Conservation (phyloP, 2,329 filamentous ascomycete genomes). For the Ceratocystis cubensis region DNA sequence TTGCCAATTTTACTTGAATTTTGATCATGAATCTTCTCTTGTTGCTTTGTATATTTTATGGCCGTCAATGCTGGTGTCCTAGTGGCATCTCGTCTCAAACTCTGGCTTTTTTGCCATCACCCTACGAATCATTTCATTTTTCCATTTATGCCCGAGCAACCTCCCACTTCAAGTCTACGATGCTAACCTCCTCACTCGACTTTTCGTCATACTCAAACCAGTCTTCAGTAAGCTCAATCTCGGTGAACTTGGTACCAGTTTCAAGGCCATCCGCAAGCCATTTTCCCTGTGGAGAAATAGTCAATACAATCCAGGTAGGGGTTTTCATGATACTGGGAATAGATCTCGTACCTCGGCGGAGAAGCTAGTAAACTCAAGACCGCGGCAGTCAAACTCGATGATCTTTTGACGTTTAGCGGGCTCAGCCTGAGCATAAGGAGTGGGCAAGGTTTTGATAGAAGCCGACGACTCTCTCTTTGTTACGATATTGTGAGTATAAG, state of each 20-base stretch:
- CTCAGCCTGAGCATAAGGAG: constrained; percentile 56
- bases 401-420: constrained; percentile 67
- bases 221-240: constrained; percentile 74
- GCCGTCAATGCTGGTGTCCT: background rate
- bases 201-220: constrained; percentile 99
- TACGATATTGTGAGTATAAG: background rate
- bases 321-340: background rate
- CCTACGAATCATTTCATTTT: background rate
- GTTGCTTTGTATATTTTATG: background rate
- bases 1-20: background rate
- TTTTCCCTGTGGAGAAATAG: constrained; percentile 49
- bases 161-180: constrained; percentile 80
- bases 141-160: constrained; percentile 52
- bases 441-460: constrained; percentile 62
- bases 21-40: background rate
- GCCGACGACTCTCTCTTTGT: constrained; percentile 69
- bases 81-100: background rate
- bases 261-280: constrained; percentile 78
- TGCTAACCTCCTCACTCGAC: constrained; percentile 77
- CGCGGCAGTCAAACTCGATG: constrained; percentile 85
- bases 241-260: constrained; percentile 67
- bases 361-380: constrained; percentile 84
- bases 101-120: background rate
- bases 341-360: constrained; percentile 58
- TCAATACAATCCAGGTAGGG: constrained; percentile 7